Evolutionary conservation across 2,329 filamentous ascomycete species (phyloP), one percentile per base, ranked within the genome.

Genomic region (Intubia oerlemansii): DNA sequence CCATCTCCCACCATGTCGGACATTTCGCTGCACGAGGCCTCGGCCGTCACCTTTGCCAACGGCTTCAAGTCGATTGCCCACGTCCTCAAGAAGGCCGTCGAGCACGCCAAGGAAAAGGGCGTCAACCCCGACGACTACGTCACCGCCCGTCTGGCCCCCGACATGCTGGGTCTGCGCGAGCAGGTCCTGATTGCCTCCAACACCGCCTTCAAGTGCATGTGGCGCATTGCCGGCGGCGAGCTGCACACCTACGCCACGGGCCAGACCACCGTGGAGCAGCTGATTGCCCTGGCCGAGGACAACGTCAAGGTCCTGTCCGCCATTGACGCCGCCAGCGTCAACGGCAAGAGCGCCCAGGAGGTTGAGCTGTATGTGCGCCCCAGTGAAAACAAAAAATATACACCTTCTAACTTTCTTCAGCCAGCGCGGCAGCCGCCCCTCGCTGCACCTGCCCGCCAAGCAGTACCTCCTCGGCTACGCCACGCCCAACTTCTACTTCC

Each of bases 401-500:
- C n/a, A n/a, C n/a, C n/a, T n/a, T n/a, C n/a, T n/a, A n/a, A n/a
- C n/a, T n/a, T n/a, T n/a, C n/a, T n/a, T n/a, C n/a, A n/a, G n/a
- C n/a, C n/a, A n/a, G 8, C 19, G n/a, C 19, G 38, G 38, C 22
- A 31, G 26, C 10, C 5, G 5, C 10, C 34, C 28, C 5, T 26
- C 33, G 9, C 11, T 34, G 18, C 38, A 36, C 24, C 26, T 41
- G 13, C 32, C 36, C 10, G 37, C 32, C 22, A 35, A 39, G 27
- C 43, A 47, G 0, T 68, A 63, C 33, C 38, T 62, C 5, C 36
- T 51, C 12, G 41, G 42, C 3, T 59, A 54, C 41, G 52, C 47
- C 4, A 33, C 69, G 22, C 65, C 66, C 10, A 71, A 72, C 41
- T 55, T 70, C 39, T 67, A 54, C 44, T 74, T 74, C 42, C 69